Base-by-base conservation (phyloP, 805 yeast genomes). In the Pichia phayaonensis region DNA sequence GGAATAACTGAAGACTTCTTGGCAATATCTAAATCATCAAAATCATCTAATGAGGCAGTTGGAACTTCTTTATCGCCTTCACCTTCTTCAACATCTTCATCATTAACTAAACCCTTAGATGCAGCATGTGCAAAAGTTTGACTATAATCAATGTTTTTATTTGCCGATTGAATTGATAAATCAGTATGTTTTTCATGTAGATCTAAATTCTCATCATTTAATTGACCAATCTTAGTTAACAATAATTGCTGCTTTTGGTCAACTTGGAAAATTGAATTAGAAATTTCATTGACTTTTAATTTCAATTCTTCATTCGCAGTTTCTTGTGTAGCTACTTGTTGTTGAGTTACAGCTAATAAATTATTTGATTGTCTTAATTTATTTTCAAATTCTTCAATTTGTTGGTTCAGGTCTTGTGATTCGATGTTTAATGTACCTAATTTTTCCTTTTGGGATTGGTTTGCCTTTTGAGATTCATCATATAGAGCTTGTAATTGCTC, bases 391-490 rank as follows among this genome's bases (percentile, higher is more conserved):
- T 72, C 67, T 44, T 75, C 81, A 34, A 84, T 62, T 55, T 81
- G 83, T 49, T 72, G 71, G 57, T 81, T 77, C 54, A 85, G 64
- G 49, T 80, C 81, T 20, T 73, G 74, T 26, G 81, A 76, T 64
- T 85, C 87, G 6, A 85, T 82, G 62, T 84, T 88, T 61, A 84
- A 68, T 27, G 68, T 67, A 15, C 84, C 82, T 48, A 90, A 73
- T 55, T 77, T 77, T 58, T 86, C 95, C 59, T 84, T 87, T 59
- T 86, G 69, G 4, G 76, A 61, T 16, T 78, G 72, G 56, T 85
- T 87, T 58, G 79, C 77, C 60, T 79, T 77, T 67, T 86, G 90
- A n/a, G 84, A 75, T 45, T 76, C 78, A 49, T 84, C 87, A 44
- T 84, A 72, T 20, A 76, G 74, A 5, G 74, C 63, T 58, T 84